Base-by-base conservation (phyloP, 2,329 filamentous ascomycete species). In the Dothideomycetes sp. region DNA sequence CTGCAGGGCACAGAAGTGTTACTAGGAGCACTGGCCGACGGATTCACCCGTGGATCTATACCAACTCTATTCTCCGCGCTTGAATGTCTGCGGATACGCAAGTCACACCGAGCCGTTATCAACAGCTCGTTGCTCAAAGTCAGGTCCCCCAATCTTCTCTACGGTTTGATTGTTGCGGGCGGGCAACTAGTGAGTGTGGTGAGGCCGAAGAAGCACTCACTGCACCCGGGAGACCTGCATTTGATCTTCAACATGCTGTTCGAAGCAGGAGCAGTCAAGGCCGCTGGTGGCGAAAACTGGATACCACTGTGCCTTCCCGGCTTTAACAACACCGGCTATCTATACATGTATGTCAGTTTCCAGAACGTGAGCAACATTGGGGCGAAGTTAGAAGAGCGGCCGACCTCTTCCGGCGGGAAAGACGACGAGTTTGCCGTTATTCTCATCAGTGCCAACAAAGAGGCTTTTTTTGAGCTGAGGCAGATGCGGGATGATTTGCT, bases 221-320 rank as follows among this genome's bases (percentile, higher is more conserved):
- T 98, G 2, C 93, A 98, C 52, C 91, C 93, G 0, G 89, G 88
- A 47, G 91, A 98, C 57, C 70, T 98, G 17, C 89, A 95, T 55
- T 74, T 98, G 34, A 88, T 98, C 45, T 98, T 98, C 70, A 96
- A 96, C 56, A 98, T 98, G 93, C 77, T 98, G 2, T 98, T 98
- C 53, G 88, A 94, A 63, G 91, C 89, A 2, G 85, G 86, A 36
- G 83, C 85, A 32, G 82, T 98, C 56, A 89, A 91, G 57, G 82
- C 86, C 15, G 88, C 84, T 4, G 87, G 77, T n/a, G 91, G 89
- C 19, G 91, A 98, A 61, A 95, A 89, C 52, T 98, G 91, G 91
- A 89, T 96, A 35, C 91, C 91, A 0, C 71, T 98, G 5, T 98
- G 91, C 53, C 72, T 98, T 3, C 93, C 91, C 1, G 89, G 88